Conservation (phyloP, 169 alveolate species). For the Theileria orientalis region DNA sequence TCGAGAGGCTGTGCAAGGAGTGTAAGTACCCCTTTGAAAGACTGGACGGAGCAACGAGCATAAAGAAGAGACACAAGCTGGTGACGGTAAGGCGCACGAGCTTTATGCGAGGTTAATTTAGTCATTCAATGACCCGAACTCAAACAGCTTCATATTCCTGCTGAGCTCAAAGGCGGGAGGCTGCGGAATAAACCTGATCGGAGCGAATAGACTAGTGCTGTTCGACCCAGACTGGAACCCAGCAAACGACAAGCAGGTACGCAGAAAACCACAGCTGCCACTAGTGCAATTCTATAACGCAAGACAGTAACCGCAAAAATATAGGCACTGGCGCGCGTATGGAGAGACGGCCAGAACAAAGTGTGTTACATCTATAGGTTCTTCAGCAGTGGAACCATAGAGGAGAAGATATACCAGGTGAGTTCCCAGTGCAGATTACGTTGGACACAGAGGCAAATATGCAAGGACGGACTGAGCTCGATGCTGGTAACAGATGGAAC, state of each 20-base stretch:
- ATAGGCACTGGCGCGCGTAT: slow-evolving; percentile 93
- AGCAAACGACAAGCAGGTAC: slow-evolving; percentile 95
- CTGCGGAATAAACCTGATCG: slow-evolving; percentile 95
- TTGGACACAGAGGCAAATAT: slow-evolving; percentile 66
- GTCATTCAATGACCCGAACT: slow-evolving; percentile 83
- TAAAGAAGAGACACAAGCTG: slow-evolving; percentile 82
- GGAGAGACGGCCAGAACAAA: slow-evolving; percentile 97
- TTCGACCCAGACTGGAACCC: slow-evolving; percentile 99
- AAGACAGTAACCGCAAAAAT: no score
- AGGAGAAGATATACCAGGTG: slow-evolving; percentile 92
- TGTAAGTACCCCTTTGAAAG: slow-evolving; percentile 81
- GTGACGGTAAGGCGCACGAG: slow-evolving; percentile 71
- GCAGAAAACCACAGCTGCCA: background rate
- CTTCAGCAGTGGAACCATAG: slow-evolving; percentile 96
- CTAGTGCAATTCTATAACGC: no score
- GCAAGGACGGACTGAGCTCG: slow-evolving; percentile 81
- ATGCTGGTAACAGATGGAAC: slow-evolving; percentile 84
- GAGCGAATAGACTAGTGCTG: slow-evolving; percentile 94
- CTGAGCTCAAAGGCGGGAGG: slow-evolving; percentile 98
- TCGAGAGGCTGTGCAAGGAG: slow-evolving; percentile 84
- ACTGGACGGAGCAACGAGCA: slow-evolving; percentile 87
- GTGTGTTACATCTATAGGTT: slow-evolving; percentile 93
- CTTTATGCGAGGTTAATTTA: slow-evolving; percentile 8
- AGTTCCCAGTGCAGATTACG: slow-evolving; percentile 62
- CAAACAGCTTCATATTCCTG: slow-evolving; percentile 86